Conservation (phyloP, 495 filamentous ascomycete genomes). For the Hypoxylon trugodes region DNA sequence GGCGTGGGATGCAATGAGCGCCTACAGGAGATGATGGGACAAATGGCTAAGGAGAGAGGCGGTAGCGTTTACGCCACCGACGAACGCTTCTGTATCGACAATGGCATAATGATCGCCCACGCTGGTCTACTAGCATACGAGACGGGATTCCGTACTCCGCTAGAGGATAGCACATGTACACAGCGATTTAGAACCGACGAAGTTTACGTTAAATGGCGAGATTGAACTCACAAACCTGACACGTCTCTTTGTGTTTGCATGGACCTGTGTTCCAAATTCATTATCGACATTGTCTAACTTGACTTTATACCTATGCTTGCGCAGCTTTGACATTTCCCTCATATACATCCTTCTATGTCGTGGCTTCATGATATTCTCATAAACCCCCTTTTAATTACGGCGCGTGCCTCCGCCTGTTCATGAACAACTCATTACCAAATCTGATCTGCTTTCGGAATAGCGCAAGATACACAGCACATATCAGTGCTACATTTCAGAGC, state of each 20-base stretch:
- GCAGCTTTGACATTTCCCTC: constrained; percentile 14
- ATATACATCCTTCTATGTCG: constrained; percentile 25
- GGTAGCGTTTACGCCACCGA: constrained; percentile 94
- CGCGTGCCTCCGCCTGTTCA: background rate
- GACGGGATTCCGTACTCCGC: constrained; percentile 75
- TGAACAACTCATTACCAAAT: constrained; percentile 5
- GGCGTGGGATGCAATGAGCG: constrained; percentile 99
- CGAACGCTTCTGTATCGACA: constrained; percentile 98
- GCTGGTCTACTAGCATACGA: constrained; percentile 86
- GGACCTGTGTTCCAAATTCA: constrained; percentile 5
- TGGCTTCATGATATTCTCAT: constrained; percentile 22
- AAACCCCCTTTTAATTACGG: constrained; percentile 5
- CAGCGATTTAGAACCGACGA: constrained; percentile 96
- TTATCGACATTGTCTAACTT: constrained; percentile 19
- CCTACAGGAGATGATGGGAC: constrained; percentile 96
- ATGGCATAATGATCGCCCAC: constrained; percentile 99
- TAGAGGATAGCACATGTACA: constrained; percentile 88
- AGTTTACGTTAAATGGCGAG: constrained; percentile 90
- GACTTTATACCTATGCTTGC: constrained; percentile 11
- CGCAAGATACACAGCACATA: constrained; percentile 6
- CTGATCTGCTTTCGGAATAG: background rate
- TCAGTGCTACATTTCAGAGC: constrained; percentile 1
- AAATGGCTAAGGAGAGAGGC: constrained; percentile 90
- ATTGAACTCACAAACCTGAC: constrained; percentile 55
- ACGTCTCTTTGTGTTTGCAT: background rate